Base-by-base conservation (phyloP, 2,329 filamentous ascomycete genomes). In the Colletotrichum salicis region DNA sequence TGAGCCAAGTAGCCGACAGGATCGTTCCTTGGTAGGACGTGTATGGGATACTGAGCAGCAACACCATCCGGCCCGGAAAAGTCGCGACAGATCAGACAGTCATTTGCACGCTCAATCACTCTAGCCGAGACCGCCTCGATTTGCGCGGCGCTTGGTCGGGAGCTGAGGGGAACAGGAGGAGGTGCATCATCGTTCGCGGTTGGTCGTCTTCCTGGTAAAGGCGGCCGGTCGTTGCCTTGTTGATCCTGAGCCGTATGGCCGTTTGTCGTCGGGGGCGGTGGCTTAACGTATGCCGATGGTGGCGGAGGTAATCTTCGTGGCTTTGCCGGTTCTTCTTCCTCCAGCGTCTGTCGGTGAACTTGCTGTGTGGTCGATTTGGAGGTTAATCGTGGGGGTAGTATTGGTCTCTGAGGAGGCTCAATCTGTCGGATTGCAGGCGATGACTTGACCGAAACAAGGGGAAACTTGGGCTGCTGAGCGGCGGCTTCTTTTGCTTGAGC, bases 1-100 rank as follows among this genome's bases (percentile, higher is more conserved):
- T 89, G 88, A 0, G 95, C 95, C 29, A 99, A 87, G 84, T 93
- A 93, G 24, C 88, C 89, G 4, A 96, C 85, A 0, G 92, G 91
- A 56, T 90, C 87, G 19, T 85, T 82, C 22, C 86, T 84, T 4
- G 94, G 94, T 22, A 98, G 87, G 1, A 90, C 89, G 56, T 92
- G 83, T 35, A 91, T 86, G 5, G 95, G 94, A 78, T 94, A 95
- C 74, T 90, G 91, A 6, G 93, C 88, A 5, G 94, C 96, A 75
- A 97, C 91, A 15, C 82, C 82, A 81, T 98, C 96, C 0, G 94
- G 92, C 0, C 83, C 90, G 7, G 94, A 95, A 81, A 97, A 98
- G 82, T 98, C 95, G 74, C 95, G 91, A 79, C 96, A 98, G 70
- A 90, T 84, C 64, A 97, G 86, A 80, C 96, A 98, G n/a, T 82